Percentiles rank a stretch among this genome's conserved stretches.
These are phyloP conservation scores for Litchi chinensis DNA, from an alignment of 345 rosid species.

Conservation along the genomic window DNA sequence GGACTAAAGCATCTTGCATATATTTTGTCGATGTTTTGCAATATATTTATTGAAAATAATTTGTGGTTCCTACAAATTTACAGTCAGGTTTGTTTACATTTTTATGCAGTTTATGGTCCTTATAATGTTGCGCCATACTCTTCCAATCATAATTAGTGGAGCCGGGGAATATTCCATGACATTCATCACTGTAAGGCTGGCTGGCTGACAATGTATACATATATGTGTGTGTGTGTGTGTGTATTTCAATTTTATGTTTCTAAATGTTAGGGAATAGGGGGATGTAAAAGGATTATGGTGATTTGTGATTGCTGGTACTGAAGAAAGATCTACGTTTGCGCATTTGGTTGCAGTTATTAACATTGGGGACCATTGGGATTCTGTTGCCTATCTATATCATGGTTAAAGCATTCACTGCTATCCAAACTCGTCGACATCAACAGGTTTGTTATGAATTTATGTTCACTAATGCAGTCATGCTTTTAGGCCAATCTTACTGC, in stretches of 20 bases:
- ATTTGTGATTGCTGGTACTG: not conserved
- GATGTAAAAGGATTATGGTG: not conserved
- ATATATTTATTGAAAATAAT: not conserved
- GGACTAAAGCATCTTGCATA: not conserved
- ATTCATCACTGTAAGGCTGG: slow-evolving; percentile 53
- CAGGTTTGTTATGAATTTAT: slow-evolving; percentile 33
- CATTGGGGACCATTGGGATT: slow-evolving; percentile 62
- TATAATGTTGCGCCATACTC: slow-evolving; percentile 67
- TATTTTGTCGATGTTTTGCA: not conserved
- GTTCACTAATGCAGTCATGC: not conserved
- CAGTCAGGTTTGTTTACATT: not conserved
- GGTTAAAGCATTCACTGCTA: slow-evolving; percentile 48
- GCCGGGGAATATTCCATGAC: slow-evolving; percentile 57
- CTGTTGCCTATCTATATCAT: slow-evolving; percentile 63
- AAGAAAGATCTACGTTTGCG: not conserved
- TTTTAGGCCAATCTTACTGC: not conserved
- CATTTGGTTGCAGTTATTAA: slow-evolving; percentile 46
- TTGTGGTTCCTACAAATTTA: not conserved
- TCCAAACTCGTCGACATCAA: slow-evolving; percentile 50
- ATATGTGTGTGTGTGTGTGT: not conserved
- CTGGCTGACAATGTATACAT: not conserved
- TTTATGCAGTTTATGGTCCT: slow-evolving; percentile 65
- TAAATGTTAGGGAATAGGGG: not conserved
- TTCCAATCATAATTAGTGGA: slow-evolving; percentile 61
- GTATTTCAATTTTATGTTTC: not conserved